Evolutionary conservation across 192 early-diverging fungal genomes (phyloP), one percentile per base, ranked within the genome.

Genomic region (Lobosporangium transversale): DNA sequence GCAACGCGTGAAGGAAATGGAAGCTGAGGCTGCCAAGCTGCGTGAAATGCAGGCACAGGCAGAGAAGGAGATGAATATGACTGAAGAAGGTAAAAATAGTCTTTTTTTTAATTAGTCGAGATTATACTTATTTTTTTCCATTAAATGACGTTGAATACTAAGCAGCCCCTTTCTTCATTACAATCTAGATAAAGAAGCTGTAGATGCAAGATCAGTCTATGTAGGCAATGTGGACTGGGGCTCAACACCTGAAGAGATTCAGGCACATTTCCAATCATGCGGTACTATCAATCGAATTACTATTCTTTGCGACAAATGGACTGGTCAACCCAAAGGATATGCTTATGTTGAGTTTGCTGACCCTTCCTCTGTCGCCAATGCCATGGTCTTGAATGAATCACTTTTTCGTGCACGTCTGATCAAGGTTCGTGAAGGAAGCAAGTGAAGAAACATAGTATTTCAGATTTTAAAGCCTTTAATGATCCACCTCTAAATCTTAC

Each of bases 301-400:
- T 14, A 98, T 98, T 62, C 76, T 96, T 43, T 96, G 95, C 68
- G 92, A 99, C 83, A 96, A 95, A 78, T 94, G 84, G 71, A 98
- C 95, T n/a, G 95, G 95, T n/a, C 91, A 93, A 58, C 93, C 94
- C 26, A 94, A 93, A 71, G 94, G 94, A 24, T 98, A 90, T 65
- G 98, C 95, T 7, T 99, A 98, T 65, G 88, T 99, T 8, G 98
- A 99, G 79, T 99, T 99, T 91, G 93, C 92, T 20, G 90, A 96
- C 56, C 79, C 88, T 10, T 82, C 88, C 7, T 86, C 89, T 4
- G 94, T 98, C 36, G 83, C 85, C 31, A 92, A 89, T 57, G 94
- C 98, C 33, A 83, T 97, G 82, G 83, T 87, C 29, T 79, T 98
- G 54, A 94, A 97, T 71, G 96, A 97, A 37, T 91, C 92, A 37